These are phyloP conservation scores for Russula emetica DNA, from an alignment of 768 basidiomycete species.

Conservation along the genomic window DNA sequence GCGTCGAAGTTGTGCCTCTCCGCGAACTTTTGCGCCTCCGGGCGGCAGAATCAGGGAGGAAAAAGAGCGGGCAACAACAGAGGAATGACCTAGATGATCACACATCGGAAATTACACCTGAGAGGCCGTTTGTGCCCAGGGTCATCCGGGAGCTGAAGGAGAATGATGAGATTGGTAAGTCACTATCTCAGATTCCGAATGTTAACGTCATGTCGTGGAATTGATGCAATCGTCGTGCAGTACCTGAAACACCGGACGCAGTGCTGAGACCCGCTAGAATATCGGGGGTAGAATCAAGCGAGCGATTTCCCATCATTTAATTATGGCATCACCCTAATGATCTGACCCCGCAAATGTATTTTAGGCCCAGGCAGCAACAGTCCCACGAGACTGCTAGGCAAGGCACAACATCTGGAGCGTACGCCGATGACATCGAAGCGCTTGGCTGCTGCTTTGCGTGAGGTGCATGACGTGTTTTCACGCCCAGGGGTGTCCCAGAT, in stretches of 20 bases:
- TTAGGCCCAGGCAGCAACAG: not conserved
- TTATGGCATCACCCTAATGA: not conserved
- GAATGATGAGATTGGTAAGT: conserved; percentile 19
- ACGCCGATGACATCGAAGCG: not conserved
- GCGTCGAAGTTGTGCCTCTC: conserved; percentile 17
- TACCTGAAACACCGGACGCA: conserved; percentile 21
- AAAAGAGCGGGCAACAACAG: not conserved
- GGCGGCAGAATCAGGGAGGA: not conserved
- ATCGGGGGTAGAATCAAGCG: conserved; percentile 5
- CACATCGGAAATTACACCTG: not conserved
- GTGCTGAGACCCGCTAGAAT: not conserved
- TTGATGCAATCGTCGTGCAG: not conserved
- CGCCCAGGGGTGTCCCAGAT: conserved; percentile 10
- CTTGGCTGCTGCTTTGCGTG: not conserved
- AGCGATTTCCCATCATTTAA: not conserved
- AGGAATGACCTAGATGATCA: not conserved
- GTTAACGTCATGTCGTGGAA: too few relatives aligned
- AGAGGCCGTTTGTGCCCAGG: conserved; percentile 14
- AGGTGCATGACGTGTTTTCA: conserved; percentile 11
- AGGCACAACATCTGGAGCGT: not conserved
- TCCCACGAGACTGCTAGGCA: not conserved
- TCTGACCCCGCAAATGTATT: not conserved
- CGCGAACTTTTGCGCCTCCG: not conserved
- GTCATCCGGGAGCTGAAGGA: conserved; percentile 1
- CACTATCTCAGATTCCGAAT: not conserved